These are phyloP conservation scores for Apiotrichum sp. DNA, from an alignment of 1,284 basidiomycete species.

Conservation along the genomic window DNA sequence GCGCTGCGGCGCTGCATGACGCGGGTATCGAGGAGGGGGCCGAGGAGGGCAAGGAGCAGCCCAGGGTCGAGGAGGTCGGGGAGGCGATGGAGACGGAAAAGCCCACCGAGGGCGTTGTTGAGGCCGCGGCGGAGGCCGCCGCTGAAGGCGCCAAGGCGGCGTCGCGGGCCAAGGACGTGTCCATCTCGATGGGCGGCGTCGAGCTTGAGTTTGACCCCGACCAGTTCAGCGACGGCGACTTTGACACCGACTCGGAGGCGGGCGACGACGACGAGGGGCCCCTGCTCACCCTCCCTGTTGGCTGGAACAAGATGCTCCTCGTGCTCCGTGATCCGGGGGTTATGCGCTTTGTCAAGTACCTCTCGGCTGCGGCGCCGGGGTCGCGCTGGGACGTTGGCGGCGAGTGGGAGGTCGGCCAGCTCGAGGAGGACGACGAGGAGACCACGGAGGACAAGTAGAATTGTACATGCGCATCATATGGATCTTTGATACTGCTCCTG, in stretches of 20 bases:
- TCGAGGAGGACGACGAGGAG: conserved; percentile 48
- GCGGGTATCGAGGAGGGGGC: not conserved
- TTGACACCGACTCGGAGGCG: conserved; percentile 51
- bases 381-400: conserved; percentile 85
- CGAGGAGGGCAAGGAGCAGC: not conserved
- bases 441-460: too few species aligned
- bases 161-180: conserved; percentile 31
- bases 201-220: conserved; percentile 47
- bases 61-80: not conserved
- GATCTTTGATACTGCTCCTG: too few species aligned
- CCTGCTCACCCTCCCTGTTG: conserved; percentile 79
- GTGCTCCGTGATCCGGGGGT: conserved; percentile 90
- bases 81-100: too few species aligned
- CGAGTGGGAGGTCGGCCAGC: conserved; percentile 69
- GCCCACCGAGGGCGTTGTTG: not conserved
- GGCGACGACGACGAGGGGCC: conserved; percentile 67
- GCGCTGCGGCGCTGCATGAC: conserved; percentile 25
- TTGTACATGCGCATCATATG: too few species aligned
- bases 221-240: conserved; percentile 46
- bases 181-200: conserved; percentile 33
- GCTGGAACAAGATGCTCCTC: conserved; percentile 83
- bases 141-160: conserved; percentile 7
- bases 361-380: conserved; percentile 76
- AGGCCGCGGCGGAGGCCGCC: conserved; percentile 12
- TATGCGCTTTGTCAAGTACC: conserved; percentile 88